Base-by-base conservation (phyloP, 2,329 filamentous ascomycete genomes). In the Whalleya microplaca region DNA sequence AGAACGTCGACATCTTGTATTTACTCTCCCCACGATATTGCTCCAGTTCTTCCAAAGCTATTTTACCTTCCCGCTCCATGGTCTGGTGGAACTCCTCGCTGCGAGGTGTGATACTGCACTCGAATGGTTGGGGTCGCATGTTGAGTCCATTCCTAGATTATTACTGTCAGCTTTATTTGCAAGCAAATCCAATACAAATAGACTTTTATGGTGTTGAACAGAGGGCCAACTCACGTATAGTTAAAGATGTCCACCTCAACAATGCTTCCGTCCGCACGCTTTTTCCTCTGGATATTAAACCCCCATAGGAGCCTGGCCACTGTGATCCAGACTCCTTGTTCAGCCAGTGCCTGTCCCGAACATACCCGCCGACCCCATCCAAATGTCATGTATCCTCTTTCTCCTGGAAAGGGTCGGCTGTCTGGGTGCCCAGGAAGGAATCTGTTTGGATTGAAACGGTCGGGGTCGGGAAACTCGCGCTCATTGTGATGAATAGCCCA, bases 291-390 rank as follows among this genome's bases (percentile, higher is more conserved):
- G 12, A 85, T 79, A 52, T 76, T 74, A 64, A 85, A 87, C 0
- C 76, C 83, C 82, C 84, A 86, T 6, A 87, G 72, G 23, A 86
- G 64, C 14, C 84, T 72, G 8, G 81, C 80, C 44, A 86, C 75
- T 0, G 80, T 84, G 63, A 86, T 78, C 76, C 82, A 86, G 0
- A 82, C 82, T 5, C 83, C 82, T 64, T 85, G 81, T 68, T 87
- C 84, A 1, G 84, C 84, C 18, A 87, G 71, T 2, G 76, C 79
- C 64, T 83, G 68, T 21, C 82, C 82, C 44, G 76, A 78, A 66
- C 82, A 85, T 2, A 82, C 78, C 5, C 82, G 69, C 2, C 82
- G 75, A 6, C 82, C 83, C 78, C 80, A 84, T 21, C 82, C 81
- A 64, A 84, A 83, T 1, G 80, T 80, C 78, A 83, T 82, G 64